Evolutionary conservation across 495 filamentous ascomycete species (phyloP).

Genomic region (Hypoxylon rickii): DNA sequence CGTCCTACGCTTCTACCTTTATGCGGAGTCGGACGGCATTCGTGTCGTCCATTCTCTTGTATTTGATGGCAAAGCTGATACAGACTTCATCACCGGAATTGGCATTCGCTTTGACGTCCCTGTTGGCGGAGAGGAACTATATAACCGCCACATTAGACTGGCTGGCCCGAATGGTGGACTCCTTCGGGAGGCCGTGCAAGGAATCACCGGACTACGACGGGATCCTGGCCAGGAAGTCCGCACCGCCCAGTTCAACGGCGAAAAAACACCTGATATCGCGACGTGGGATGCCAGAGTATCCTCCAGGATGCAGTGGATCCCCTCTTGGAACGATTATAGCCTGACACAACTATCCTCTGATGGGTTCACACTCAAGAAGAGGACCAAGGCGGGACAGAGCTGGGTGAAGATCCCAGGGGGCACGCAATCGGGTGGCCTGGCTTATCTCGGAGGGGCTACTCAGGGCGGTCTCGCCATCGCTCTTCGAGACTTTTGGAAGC

Average conservation of each 20-base stretch:
- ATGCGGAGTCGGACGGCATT: conserved; percentile 46
- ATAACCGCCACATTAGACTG: conserved; percentile 48
- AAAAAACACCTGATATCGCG: conserved; percentile 32
- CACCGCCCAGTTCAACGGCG: conserved; percentile 43
- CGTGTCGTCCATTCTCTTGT: conserved; percentile 45
- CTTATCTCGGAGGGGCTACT: conserved; percentile 52
- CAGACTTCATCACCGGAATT: conserved; percentile 45
- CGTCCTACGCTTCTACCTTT: conserved; percentile 50
- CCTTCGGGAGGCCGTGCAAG: conserved; percentile 48
- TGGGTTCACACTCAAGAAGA: conserved; percentile 56
- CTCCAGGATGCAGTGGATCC: conserved; percentile 49
- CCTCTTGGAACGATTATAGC: conserved; percentile 53
- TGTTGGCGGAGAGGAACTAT: conserved; percentile 41
- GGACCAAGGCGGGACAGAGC: conserved; percentile 50
- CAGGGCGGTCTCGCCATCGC: conserved; percentile 53
- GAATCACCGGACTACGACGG: conserved; percentile 47
- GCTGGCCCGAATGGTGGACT: conserved; percentile 45
- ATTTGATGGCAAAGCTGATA: conserved; percentile 42
- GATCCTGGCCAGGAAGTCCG: conserved; percentile 44
- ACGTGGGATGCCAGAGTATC: conserved; percentile 46
- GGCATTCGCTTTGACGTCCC: conserved; percentile 49
- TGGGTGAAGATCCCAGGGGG: conserved; percentile 58
- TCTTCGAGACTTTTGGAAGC: conserved; percentile 57
- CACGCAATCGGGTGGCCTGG: conserved; percentile 48
- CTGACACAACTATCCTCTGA: conserved; percentile 53